phyloP scores from a whole-genome alignment of 768 basidiomycete species.

The Boletus eberwhitei region DNA sequence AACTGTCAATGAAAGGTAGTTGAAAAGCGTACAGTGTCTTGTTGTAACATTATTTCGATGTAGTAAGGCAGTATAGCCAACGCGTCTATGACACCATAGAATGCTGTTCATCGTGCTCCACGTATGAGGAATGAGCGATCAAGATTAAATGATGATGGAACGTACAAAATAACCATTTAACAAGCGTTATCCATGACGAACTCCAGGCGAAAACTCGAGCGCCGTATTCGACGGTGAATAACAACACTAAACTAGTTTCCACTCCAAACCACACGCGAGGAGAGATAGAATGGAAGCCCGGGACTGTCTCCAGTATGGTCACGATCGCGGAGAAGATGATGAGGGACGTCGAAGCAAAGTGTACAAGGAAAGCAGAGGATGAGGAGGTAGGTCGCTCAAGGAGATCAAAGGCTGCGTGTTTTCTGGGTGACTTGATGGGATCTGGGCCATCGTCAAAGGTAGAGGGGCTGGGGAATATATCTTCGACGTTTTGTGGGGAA shows the following conservation, averaged over 20 bases:
- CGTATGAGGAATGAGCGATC: not conserved
- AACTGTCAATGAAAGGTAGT: not conserved
- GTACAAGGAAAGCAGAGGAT: conserved; percentile 69
- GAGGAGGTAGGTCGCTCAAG: conserved; percentile 82
- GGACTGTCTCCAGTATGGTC: conserved; percentile 78
- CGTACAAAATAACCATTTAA: conserved; percentile 69
- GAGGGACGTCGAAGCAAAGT: conserved; percentile 64
- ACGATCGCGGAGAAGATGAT: conserved; percentile 75
- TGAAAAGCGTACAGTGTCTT: conserved; percentile 70
- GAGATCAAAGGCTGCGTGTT: conserved; percentile 61
- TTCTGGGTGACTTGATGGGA: conserved; percentile 45
- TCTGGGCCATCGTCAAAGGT: conserved; percentile 34
- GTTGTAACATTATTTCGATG: conserved; percentile 75
- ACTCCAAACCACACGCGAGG: conserved; percentile 80
- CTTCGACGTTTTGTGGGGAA: conserved; percentile 36
- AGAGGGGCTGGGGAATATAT: conserved; percentile 37
- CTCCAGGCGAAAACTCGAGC: conserved; percentile 76
- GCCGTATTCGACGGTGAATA: conserved; percentile 86
- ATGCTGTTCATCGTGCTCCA: conserved; percentile 41
- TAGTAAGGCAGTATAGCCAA: conserved; percentile 88
- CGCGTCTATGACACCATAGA: conserved; percentile 83
- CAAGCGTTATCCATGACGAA: conserved; percentile 54
- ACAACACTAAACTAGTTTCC: conserved; percentile 77
- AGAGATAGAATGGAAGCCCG: conserved; percentile 66
- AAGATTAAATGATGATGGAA: not conserved